These are phyloP conservation scores for Ganoderma lucidum DNA, from an alignment of 1,284 basidiomycete species.

Conservation along the genomic window DNA sequence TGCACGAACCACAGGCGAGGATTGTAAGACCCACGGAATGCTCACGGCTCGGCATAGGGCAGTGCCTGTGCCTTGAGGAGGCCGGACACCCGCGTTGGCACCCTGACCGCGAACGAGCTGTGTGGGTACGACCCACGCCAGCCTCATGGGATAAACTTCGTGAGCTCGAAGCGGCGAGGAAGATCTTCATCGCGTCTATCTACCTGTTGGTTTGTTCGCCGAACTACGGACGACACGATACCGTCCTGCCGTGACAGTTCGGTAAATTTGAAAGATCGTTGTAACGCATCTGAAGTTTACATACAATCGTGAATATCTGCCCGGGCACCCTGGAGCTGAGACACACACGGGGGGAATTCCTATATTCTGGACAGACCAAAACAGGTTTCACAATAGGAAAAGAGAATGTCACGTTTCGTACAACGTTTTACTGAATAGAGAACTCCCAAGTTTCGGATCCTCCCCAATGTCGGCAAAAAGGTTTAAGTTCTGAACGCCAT, in stretches of 20 bases:
- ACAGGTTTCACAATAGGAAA: too few species aligned
- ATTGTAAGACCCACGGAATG: background rate
- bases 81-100: background rate
- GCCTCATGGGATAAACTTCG: background rate
- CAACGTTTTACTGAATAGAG: too few species aligned
- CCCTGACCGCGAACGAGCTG: background rate
- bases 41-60: background rate
- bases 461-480: too few species aligned
- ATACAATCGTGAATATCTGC: background rate
- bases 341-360: too few species aligned
- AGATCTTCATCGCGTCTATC: background rate
- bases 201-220: background rate
- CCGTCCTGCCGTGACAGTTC: background rate
- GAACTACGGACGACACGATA: background rate
- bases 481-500: too few species aligned
- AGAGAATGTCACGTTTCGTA: background rate
- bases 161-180: background rate
- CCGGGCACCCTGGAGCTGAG: background rate
- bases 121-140: background rate
- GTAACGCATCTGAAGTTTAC: background rate
- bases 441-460: too few species aligned
- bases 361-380: too few species aligned
- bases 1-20: background rate
- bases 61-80: conserved; percentile 3
- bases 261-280: conserved; percentile 1